phyloP scores from a whole-genome alignment of 2,329 filamentous ascomycete genomes.

The Aureobasidium sp. region DNA sequence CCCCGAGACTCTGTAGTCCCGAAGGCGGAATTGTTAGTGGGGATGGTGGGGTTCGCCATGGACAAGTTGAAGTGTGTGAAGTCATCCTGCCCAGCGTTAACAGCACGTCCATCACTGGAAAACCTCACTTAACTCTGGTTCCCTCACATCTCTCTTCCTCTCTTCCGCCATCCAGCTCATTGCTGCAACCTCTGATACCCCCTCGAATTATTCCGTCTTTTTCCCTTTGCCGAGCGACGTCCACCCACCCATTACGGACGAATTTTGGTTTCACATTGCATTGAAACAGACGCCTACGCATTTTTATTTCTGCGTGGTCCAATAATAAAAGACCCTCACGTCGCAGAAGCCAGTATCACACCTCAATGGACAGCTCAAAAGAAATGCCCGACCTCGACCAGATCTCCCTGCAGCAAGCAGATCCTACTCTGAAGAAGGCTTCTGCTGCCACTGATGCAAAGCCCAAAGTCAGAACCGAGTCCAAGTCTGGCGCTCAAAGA shows the following conservation, averaged over 20 bases:
- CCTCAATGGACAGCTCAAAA: slow-evolving; percentile 9
- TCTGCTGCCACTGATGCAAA: slow-evolving; percentile 2
- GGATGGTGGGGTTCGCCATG: slow-evolving; percentile 8
- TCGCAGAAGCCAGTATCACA: background rate
- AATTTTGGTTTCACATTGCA: background rate
- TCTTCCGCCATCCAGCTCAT: background rate
- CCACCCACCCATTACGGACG: background rate
- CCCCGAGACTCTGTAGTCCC: background rate
- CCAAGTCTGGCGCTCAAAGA: slow-evolving; percentile 3
- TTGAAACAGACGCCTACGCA: background rate
- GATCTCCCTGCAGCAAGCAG: background rate
- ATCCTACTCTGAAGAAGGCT: slow-evolving; percentile 8
- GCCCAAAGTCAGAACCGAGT: slow-evolving; percentile 9
- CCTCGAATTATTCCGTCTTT: slow-evolving; percentile 4
- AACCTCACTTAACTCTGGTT: slow-evolving; percentile 4
- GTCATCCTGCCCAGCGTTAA: slow-evolving; percentile 9
- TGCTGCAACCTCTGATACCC: background rate
- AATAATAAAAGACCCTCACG: background rate
- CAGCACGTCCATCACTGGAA: slow-evolving; percentile 9
- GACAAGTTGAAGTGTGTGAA: slow-evolving; percentile 4
- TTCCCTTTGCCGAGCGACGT: background rate
- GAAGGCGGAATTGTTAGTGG: background rate
- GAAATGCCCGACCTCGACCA: slow-evolving; percentile 1
- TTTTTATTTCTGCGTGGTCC: background rate
- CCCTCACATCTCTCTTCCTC: background rate